Evolutionary conservation across 306 rosid genomes (phyloP).

Genomic region (Styphnolobium japonicum): DNA sequence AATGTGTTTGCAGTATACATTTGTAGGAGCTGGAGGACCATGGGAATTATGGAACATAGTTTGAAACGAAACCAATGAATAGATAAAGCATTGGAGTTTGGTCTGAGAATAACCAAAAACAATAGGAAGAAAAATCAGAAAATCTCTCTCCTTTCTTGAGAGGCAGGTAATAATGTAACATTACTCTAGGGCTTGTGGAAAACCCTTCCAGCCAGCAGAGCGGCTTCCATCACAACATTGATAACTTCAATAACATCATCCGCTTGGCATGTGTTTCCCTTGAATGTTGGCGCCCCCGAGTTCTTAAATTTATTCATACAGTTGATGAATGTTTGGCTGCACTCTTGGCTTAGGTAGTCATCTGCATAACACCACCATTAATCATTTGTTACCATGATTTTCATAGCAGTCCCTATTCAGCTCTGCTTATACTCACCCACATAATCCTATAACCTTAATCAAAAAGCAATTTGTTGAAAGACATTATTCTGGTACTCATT

Average conservation of each 20-base stretch:
- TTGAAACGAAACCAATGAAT: background rate
- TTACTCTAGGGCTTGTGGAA: conserved; percentile 67
- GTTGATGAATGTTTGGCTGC: conserved; percentile 68
- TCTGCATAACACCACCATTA: conserved; percentile 48
- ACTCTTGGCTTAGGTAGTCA: conserved; percentile 86
- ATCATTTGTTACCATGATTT: background rate
- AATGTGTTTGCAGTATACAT: background rate
- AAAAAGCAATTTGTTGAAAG: background rate
- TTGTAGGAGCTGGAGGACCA: background rate
- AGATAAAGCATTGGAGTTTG: background rate
- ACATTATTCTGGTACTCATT: too few relatives aligned
- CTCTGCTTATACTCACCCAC: background rate
- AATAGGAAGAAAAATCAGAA: conserved; percentile 7
- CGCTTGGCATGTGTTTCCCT: conserved; percentile 65
- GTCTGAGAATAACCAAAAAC: conserved; percentile 14
- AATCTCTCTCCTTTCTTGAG: background rate
- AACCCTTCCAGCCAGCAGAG: conserved; percentile 81
- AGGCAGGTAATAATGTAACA: background rate
- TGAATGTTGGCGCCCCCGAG: conserved; percentile 45
- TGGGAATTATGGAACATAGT: background rate
- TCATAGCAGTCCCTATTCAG: background rate
- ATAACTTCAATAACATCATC: conserved; percentile 68
- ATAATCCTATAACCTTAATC: background rate
- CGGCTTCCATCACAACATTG: conserved; percentile 80
- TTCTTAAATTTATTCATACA: conserved; percentile 70